Conservation (phyloP, 1,139 yeast species). For the Meyerozyma athensensis region DNA sequence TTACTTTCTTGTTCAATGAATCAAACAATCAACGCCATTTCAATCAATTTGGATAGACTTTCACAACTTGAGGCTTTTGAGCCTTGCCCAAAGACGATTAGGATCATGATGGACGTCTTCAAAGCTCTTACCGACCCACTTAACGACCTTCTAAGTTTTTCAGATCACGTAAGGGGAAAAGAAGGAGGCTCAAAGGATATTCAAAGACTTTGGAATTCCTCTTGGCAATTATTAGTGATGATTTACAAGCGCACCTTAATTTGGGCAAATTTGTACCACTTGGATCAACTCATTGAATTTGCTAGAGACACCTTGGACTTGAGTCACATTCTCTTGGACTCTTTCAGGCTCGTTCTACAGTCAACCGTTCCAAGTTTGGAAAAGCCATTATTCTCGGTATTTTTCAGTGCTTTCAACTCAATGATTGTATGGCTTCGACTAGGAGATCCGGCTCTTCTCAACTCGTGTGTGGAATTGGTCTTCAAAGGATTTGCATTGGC, state of each 20-base stretch:
- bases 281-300: conserved; percentile 63
- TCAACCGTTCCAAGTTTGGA: conserved; percentile 6
- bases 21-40: conserved; percentile 45
- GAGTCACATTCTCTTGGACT: conserved; percentile 62
- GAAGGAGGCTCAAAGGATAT: conserved; percentile 6
- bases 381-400: conserved; percentile 26
- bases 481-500: conserved; percentile 65
- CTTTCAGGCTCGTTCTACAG: conserved; percentile 48
- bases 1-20: conserved; percentile 42
- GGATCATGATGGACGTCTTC: conserved; percentile 70
- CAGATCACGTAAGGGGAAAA: conserved; percentile 1
- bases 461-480: conserved; percentile 70
- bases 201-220: conserved; percentile 55
- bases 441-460: conserved; percentile 70
- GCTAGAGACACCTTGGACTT: conserved; percentile 84
- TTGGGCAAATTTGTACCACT: conserved; percentile 68
- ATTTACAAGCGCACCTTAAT: conserved; percentile 61
- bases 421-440: conserved; percentile 77
- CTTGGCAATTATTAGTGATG: conserved; percentile 70
- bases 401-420: conserved; percentile 50
- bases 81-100: conserved; percentile 71
- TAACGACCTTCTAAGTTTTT: conserved; percentile 22
- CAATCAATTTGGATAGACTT: conserved; percentile 41
- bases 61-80: conserved; percentile 53
- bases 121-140: conserved; percentile 64